Evolutionary conservation across 805 yeast species (phyloP).

Genomic region (Kazachstania africana): DNA sequence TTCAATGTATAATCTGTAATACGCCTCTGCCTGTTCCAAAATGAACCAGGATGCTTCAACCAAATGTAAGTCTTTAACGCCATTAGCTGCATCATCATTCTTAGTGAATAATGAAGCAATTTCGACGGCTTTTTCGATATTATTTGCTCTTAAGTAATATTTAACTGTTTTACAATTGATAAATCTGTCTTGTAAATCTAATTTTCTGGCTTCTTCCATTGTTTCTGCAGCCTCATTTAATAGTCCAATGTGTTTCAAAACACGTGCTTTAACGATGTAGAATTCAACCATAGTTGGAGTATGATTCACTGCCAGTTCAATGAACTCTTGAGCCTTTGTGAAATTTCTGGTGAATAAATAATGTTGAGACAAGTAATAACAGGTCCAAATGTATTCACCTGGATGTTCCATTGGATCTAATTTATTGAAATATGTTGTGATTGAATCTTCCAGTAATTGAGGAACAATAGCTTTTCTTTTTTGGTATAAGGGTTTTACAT

Average conservation of each 20-base stretch:
- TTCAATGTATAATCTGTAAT: slow-evolving; percentile 43
- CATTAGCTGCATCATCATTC: slow-evolving; percentile 71
- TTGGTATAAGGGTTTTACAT: slow-evolving; percentile 69
- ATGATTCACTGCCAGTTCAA: slow-evolving; percentile 53
- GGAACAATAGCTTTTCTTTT: slow-evolving; percentile 29
- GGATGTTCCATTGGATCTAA: slow-evolving; percentile 26
- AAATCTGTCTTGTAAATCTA: slow-evolving; percentile 85
- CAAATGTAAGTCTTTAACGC: slow-evolving; percentile 71
- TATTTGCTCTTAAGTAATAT: slow-evolving; percentile 67
- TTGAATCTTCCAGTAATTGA: slow-evolving; percentile 39
- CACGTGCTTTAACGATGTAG: slow-evolving; percentile 67
- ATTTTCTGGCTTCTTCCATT: slow-evolving; percentile 57
- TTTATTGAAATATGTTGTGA: slow-evolving; percentile 33
- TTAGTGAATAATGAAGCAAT: slow-evolving; percentile 72
- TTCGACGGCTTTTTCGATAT: slow-evolving; percentile 62
- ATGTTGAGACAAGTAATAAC: slow-evolving; percentile 70
- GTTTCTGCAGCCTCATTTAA: slow-evolving; percentile 47
- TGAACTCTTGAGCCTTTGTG: slow-evolving; percentile 39
- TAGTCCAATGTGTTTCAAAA: slow-evolving; percentile 62
- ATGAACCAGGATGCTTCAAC: slow-evolving; percentile 93
- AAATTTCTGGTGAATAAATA: slow-evolving; percentile 45
- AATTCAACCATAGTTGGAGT: slow-evolving; percentile 82
- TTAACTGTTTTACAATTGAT: slow-evolving; percentile 81
- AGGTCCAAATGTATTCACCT: slow-evolving; percentile 46
- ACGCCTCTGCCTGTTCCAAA: slow-evolving; percentile 75